These are phyloP conservation scores for Psilocybe cyanescens DNA, from an alignment of 768 basidiomycete genomes.

Conservation along the genomic window DNA sequence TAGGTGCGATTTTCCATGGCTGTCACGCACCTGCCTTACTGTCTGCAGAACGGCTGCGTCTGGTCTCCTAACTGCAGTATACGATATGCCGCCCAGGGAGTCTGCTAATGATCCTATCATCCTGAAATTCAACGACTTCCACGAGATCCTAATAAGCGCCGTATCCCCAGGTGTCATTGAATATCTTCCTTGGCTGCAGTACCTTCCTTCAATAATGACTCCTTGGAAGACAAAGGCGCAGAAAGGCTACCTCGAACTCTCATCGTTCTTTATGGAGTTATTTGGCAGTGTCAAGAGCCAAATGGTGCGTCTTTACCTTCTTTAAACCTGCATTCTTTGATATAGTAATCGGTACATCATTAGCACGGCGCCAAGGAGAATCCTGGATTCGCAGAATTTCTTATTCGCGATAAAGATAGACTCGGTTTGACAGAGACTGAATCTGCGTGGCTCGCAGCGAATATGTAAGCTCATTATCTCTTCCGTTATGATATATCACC, in stretches of 20 bases:
- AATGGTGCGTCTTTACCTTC: too few species aligned
- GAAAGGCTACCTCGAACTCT: constrained; percentile 14
- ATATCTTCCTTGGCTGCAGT: constrained; percentile 35
- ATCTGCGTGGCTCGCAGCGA: constrained; percentile 16
- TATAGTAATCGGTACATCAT: too few species aligned
- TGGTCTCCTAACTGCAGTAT: constrained; percentile 16
- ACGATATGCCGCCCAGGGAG: constrained; percentile 19
- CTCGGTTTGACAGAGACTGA: constrained; percentile 15
- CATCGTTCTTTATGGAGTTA: constrained; percentile 12
- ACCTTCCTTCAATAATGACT: constrained; percentile 30
- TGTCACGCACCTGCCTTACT: too few species aligned
- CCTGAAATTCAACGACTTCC: constrained; percentile 21
- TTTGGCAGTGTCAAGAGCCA: not conserved
- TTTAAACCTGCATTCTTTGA: too few species aligned
- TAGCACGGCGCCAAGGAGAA: not conserved
- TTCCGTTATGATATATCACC: not conserved
- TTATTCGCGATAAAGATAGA: constrained; percentile 9
- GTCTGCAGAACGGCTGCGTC: constrained; percentile 17
- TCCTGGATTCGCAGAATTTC: constrained; percentile 1
- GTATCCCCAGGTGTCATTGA: constrained; percentile 39
- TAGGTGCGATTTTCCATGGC: constrained; percentile 3
- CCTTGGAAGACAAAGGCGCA: constrained; percentile 22
- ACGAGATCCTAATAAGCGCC: constrained; percentile 18
- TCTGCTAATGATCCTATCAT: constrained; percentile 17
- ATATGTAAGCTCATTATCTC: constrained; percentile 10